Base-by-base conservation (phyloP, 164 flowering plant species). In the Vitis rotundifolia region DNA sequence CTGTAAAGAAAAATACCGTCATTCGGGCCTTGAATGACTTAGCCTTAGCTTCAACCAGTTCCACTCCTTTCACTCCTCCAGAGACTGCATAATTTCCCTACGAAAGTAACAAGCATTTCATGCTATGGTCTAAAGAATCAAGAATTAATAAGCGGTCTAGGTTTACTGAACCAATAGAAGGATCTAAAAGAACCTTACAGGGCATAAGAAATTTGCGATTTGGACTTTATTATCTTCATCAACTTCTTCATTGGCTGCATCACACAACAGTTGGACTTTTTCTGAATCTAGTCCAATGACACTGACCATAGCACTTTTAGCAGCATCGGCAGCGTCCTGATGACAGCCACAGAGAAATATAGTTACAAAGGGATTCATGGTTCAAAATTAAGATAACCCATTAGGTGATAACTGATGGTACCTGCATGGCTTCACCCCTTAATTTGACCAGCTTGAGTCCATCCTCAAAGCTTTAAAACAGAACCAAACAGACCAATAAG, bases 351-450 rank as follows among this genome's bases (percentile, higher is more conserved):
- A 19, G 19, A 72, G 56, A 8, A 19, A 50, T 1, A 64, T 18
- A 44, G 5, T 56, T 28, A 19, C 3, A 73, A 70, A 53, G 50
- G 61, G 44, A 31, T 11, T 31, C 22, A 26, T 37, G 44, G 44
- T 37, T 37, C 44, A 37, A 37, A 37, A 37, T 37, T 37, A 37
- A 37, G 44, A 37, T 37, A 53, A 55, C 59, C 8, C 26, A 67
- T 67, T 54, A 18, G 19, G 8, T 44, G 63, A 52, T 18, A 50
- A 58, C 18, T 3, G 37, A 70, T 11, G 14, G 4, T 76, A 92
- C 99, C 97, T 96, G 98, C 99, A 96, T 96, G 15, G 98, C 99
- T 84, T 96, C 97, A 72, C 99, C 99, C 79, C 98, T 80, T 47
- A 93, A 83, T 81, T 96, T 93, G 70, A 96, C 98, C 79, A 96